These are phyloP conservation scores for Panaeolus papilionaceus DNA, from an alignment of 768 basidiomycete species.

Conservation along the genomic window DNA sequence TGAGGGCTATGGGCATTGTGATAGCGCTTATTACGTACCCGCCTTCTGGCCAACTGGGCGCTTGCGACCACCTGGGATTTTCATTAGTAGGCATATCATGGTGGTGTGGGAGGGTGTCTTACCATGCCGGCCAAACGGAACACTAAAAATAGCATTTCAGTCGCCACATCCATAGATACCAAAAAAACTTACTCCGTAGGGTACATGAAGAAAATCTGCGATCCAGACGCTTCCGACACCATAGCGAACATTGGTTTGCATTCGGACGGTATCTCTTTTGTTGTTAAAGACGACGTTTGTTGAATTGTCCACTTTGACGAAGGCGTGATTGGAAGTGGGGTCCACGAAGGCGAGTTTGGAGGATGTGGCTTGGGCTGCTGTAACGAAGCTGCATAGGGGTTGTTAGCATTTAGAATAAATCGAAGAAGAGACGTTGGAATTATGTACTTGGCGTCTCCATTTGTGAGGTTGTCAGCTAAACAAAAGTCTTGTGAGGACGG, in stretches of 20 bases:
- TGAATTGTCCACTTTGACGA: constrained; percentile 78
- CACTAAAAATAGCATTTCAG: constrained; percentile 9
- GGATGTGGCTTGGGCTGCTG: constrained; percentile 40
- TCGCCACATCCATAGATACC: neutral
- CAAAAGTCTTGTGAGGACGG: neutral
- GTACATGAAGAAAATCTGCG: constrained; percentile 51
- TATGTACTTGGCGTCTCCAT: constrained; percentile 61
- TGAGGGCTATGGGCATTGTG: neutral
- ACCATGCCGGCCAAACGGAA: constrained; percentile 49
- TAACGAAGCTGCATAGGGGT: neutral
- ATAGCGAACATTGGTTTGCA: constrained; percentile 49
- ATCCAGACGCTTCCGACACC: constrained; percentile 48
- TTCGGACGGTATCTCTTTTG: constrained; percentile 65
- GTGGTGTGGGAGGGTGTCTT: neutral
- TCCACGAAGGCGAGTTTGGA: constrained; percentile 69
- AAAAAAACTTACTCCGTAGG: constrained; percentile 53
- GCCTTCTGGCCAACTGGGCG: constrained; percentile 47
- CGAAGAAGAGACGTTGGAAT: neutral
- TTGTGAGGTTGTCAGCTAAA: constrained; percentile 72
- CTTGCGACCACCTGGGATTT: constrained; percentile 47
- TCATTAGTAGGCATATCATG: neutral
- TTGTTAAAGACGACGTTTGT: constrained; percentile 44
- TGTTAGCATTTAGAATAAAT: neutral
- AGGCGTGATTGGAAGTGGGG: constrained; percentile 66
- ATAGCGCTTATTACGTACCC: constrained; percentile 40